Conservation (phyloP, 176 grass and related monocot genomes). For the Miscanthus lutarioriparius region DNA sequence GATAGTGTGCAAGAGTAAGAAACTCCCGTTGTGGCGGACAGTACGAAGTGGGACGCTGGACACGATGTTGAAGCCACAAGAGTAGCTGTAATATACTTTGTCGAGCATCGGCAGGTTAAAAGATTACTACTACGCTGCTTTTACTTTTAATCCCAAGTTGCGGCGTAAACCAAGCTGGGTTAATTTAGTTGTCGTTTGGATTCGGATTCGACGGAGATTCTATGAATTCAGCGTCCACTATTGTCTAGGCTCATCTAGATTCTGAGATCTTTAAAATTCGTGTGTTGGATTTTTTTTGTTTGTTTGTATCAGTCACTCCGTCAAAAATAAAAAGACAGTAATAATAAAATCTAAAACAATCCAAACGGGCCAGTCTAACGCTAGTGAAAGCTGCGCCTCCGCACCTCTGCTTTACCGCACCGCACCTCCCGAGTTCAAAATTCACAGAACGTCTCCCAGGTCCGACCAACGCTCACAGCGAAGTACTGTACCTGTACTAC, state of each 20-base stretch:
- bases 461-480: not conserved
- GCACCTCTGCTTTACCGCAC: not conserved
- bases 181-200: not conserved
- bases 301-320: no score
- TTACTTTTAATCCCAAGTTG: not conserved
- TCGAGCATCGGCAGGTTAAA: not conserved
- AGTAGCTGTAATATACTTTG: not conserved
- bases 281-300: no score
- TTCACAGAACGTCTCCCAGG: not conserved
- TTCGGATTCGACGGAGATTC: not conserved
- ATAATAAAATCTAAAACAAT: no score
- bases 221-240: no score
- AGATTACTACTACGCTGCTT: not conserved
- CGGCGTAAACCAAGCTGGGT: not conserved
- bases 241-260: no score
- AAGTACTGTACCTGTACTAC: not conserved
- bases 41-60: not conserved
- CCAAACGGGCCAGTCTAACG: not conserved
- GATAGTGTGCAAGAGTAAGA: not conserved
- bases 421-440: slow-evolving; percentile 1
- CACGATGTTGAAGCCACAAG: not conserved
- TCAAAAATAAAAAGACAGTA: no score
- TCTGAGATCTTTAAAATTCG: no score
- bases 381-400: not conserved
- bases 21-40: slow-evolving; percentile 2